Evolutionary conservation across 441 rosid genomes (phyloP), one percentile per base, ranked within the genome.

Genomic region (Monsonia emarginata): DNA sequence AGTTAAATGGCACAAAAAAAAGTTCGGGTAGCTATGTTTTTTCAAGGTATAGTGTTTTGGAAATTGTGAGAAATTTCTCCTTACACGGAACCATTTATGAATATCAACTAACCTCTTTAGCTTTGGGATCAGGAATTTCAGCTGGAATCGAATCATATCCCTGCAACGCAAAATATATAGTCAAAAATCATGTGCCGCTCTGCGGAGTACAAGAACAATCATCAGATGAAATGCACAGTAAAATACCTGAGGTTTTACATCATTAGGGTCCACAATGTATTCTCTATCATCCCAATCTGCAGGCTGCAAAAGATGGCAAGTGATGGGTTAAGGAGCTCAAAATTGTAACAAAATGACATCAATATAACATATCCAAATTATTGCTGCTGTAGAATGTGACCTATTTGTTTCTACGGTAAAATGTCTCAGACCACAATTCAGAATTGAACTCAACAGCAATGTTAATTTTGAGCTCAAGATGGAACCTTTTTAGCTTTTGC

Each of bases 201-300:
- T 46, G 16, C 16, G 4, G 54, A n/a, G 16, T n/a, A 16, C 22
- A 46, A n/a, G n/a, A 1, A 46, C 54, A 46, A 46, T n/a, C 22
- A 46, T 16, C 7, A n/a, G 54, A n/a, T n/a, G n/a, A 46, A n/a
- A 46, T 16, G 22, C 0, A 46, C 6, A 16, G 6, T 10, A 5
- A 46, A 0, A 46, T 46, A 46, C 54, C 54, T 46, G 22, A 14
- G 54, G 54, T 46, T 46, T 46, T 5, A 46, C 54, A 46, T 46
- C 54, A 46, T 46, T 46, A n/a, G 54, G 54, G 22, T 46, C 54
- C 5, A n/a, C 54, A 46, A 46, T 46, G 22, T 46, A 46, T 46
- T 46, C 54, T 46, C 54, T 46, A 46, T 46, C 54, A 46, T 46
- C 54, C 54, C 54, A 46, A 18, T 46, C 54, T 46, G 54, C 54